Evolutionary conservation across 1,139 yeast genomes (phyloP), one percentile per base, ranked within the genome.

Genomic region (Kodamaea fungicola): DNA sequence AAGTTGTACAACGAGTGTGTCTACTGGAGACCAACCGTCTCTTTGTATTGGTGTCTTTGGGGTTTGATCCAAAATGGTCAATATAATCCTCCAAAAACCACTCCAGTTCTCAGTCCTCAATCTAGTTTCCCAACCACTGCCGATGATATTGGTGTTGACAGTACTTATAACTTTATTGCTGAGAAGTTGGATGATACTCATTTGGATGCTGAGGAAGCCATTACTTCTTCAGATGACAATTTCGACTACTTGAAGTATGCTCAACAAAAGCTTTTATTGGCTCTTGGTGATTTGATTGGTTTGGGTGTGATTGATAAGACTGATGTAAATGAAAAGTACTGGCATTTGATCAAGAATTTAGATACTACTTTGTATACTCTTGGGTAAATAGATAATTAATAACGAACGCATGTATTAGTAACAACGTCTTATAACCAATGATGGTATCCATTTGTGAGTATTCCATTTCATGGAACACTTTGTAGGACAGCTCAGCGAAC

Each of bases 41-140:
- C 83, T 38, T 69, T 87, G 4, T 78, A 75, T 54, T 92, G 98
- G 98, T 74, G 84, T 22, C 57, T 89, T 22, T 92, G 98, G 98
- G 97, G 96, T 0, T 71, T 92, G 38, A 77, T 92, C 31, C 95
- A 86, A 60, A 74, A 77, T 53, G 85, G 85, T 2, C 69, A 72
- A 2, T 38, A 60, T 6, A 54, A 51, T 32, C 45, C 50, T 1
- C 42, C 43, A 22, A 43, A 49, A 22, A 35, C 45, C 3, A 28
- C 33, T 2, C 26, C 28, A 7, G 30, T 25, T 3, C 21, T 13
- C 16, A 19, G 25, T 3, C 34, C 32, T 8, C 25, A 19, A 21
- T 7, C 16, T 24, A n/a, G 7, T 13, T 24, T 24, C 9, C 43
- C 50, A 4, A 34, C 43, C 3, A 41, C 41, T 22, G 52, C 49